Percentiles rank a stretch among this genome's conserved stretches.
Evolutionary conservation across 2,329 filamentous ascomycete species (phyloP).

Genomic region (Tympanopsis confertula): DNA sequence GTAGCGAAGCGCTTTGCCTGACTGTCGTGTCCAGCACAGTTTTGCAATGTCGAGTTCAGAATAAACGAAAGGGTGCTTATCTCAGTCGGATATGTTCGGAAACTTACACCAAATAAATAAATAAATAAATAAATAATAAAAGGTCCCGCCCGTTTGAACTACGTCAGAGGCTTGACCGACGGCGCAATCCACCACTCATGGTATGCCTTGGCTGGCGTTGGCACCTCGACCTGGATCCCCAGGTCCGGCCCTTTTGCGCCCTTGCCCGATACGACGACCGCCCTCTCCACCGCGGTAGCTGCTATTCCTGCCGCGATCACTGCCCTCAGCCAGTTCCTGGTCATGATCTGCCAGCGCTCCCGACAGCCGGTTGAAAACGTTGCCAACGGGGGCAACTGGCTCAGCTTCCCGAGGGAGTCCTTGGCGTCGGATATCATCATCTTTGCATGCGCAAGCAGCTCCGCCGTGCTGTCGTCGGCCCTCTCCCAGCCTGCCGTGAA

Average conservation of each 20-base stretch:
- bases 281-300: conserved; percentile 46
- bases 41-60: no score
- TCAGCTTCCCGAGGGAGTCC: conserved; percentile 43
- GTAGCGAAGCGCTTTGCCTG: no score
- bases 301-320: conserved; percentile 61
- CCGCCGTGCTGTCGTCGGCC: conserved; percentile 19
- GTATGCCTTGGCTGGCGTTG: conserved; percentile 38
- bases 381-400: conserved; percentile 31
- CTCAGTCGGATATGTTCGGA: no score
- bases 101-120: no score
- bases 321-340: conserved; percentile 53
- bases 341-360: conserved; percentile 47
- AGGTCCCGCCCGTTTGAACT: no score
- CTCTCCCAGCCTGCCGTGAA: conserved; percentile 36
- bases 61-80: no score
- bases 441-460: conserved; percentile 20
- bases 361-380: conserved; percentile 45
- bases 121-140: no score
- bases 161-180: no score
- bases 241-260: conserved; percentile 12
- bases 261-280: conserved; percentile 25
- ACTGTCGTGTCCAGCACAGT: no score
- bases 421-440: conserved; percentile 33
- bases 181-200: conserved; percentile 58
- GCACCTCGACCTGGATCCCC: conserved; percentile 37